Base-by-base conservation (phyloP, 257 asterid genomes). In the Craterostigma plantagineum region DNA sequence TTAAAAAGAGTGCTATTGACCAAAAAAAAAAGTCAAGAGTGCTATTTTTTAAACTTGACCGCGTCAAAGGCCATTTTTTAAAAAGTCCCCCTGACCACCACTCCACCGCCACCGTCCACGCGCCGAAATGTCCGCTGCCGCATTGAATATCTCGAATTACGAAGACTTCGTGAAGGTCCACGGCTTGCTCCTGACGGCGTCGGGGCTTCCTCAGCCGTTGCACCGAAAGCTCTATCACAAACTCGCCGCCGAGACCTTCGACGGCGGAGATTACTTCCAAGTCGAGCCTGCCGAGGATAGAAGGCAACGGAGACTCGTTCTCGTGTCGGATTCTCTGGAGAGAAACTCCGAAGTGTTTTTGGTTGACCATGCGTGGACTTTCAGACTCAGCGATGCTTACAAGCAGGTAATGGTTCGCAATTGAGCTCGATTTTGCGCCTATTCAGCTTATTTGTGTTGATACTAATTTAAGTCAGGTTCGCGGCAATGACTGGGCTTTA, bases 351-450 rank as follows among this genome's bases (percentile, higher is more conserved):
- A 83, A 61, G 77, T 90, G 14, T 83, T 79, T 40, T 76, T 90
- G 13, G 83, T 90, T 9, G 95, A 90, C 71, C 93, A 83, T 63
- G 98, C 98, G 38, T 90, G 98, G 95, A 76, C 93, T 30, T 90
- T 83, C 66, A 93, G 98, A 33, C 75, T 83, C 23, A 53, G 80
- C 59, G 92, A 83, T 65, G 94, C 95, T 60, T 83, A 68, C 59
- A 76, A 81, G 60, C 94, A 81, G 90, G 93, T 78, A 42, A 36
- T 34, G 13, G 33, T 11, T 38, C 30, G 30, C 6, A 23, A 23
- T 23, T 23, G 30, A 11, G 45, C 18, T 44, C 30, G 18, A 27
- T 52, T 34, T 33, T 11, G 33, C 44, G 43, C 34, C 15, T 6
- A 14, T 11, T 12, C 18, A 30, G 30, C 34, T 12, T 13, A n/a